These are phyloP conservation scores for Sugiyamaella americana DNA, from an alignment of 805 yeast genomes.

Conservation along the genomic window DNA sequence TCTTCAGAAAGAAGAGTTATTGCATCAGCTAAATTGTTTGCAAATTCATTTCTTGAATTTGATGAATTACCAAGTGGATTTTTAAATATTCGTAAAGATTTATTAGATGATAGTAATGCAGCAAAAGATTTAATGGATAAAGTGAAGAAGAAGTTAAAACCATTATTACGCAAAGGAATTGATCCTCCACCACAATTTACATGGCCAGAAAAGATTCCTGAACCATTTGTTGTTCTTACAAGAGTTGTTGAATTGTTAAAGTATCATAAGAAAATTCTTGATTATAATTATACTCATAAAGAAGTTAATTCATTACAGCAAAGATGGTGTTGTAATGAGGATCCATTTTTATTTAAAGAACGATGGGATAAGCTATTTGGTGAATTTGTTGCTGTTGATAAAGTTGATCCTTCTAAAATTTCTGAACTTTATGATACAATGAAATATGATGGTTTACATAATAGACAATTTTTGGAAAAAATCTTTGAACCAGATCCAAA, in stretches of 20 bases:
- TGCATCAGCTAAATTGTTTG: constrained; percentile 84
- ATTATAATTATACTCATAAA: constrained; percentile 62
- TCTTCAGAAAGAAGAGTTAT: constrained; percentile 94
- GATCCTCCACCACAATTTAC: constrained; percentile 97
- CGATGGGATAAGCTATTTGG: constrained; percentile 95
- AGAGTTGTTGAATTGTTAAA: constrained; percentile 94
- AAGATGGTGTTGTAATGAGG: constrained; percentile 96
- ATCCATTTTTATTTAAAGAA: constrained; percentile 81
- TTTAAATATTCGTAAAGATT: constrained; percentile 77
- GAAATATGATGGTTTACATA: constrained; percentile 97
- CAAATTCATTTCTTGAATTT: constrained; percentile 54
- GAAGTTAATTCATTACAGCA: constrained; percentile 64
- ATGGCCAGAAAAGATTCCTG: constrained; percentile 98
- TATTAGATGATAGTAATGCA: constrained; percentile 94
- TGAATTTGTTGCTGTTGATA: constrained; percentile 87
- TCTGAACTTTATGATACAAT: constrained; percentile 96
- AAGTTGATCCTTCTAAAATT: constrained; percentile 95
- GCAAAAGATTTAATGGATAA: constrained; percentile 97
- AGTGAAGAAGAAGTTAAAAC: constrained; percentile 93
- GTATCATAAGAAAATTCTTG: constrained; percentile 80
- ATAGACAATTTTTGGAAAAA: constrained; percentile 77
- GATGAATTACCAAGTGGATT: constrained; percentile 71
- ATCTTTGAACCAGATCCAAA: constrained; percentile 60
- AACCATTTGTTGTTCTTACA: constrained; percentile 89
- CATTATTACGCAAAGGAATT: constrained; percentile 87